Conservation (phyloP, 2,329 filamentous ascomycete genomes). For the Aureobasidium sp. region DNA sequence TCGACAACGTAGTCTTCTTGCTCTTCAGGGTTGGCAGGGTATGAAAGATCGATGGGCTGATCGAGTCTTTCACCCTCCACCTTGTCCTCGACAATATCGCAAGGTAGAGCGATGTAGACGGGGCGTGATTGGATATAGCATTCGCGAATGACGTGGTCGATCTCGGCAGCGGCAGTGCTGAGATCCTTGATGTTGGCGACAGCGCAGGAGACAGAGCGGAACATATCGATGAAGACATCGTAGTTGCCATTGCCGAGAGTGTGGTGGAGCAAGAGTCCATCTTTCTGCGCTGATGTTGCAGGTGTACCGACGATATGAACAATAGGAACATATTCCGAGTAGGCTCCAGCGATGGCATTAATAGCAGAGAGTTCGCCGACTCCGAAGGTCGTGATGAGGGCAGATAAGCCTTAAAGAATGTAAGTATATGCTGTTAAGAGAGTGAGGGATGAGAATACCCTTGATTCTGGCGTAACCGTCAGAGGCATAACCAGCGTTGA, state of each 20-base stretch:
- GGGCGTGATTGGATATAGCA: conserved; percentile 68
- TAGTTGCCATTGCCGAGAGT: conserved; percentile 29
- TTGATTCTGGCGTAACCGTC: conserved; percentile 41
- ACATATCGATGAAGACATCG: conserved; percentile 48
- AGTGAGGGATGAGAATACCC: conserved; percentile 18
- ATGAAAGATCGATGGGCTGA: conserved; percentile 58
- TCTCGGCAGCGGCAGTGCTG: conserved; percentile 61
- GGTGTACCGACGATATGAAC: conserved; percentile 41
- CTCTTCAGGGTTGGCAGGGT: conserved; percentile 57
- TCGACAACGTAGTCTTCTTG: conserved; percentile 75
- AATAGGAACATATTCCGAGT: conserved; percentile 39
- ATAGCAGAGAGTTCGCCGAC: conserved; percentile 41
- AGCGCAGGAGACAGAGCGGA: conserved; percentile 60
- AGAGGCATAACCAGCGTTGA: conserved; percentile 44
- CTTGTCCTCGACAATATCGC: conserved; percentile 70
- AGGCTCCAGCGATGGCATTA: conserved; percentile 39
- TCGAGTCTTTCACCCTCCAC: conserved; percentile 65
- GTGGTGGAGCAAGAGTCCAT: conserved; percentile 38
- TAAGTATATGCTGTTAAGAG: neutral
- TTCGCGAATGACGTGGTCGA: conserved; percentile 67
- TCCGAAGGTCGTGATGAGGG: conserved; percentile 40
- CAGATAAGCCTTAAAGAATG: conserved; percentile 23
- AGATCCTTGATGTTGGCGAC: conserved; percentile 64
- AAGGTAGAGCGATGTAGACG: conserved; percentile 76
- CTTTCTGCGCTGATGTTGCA: conserved; percentile 31